Evolutionary conservation across 1,284 basidiomycete genomes (phyloP), one percentile per base, ranked within the genome.

Genomic region (Peniophora sp.): DNA sequence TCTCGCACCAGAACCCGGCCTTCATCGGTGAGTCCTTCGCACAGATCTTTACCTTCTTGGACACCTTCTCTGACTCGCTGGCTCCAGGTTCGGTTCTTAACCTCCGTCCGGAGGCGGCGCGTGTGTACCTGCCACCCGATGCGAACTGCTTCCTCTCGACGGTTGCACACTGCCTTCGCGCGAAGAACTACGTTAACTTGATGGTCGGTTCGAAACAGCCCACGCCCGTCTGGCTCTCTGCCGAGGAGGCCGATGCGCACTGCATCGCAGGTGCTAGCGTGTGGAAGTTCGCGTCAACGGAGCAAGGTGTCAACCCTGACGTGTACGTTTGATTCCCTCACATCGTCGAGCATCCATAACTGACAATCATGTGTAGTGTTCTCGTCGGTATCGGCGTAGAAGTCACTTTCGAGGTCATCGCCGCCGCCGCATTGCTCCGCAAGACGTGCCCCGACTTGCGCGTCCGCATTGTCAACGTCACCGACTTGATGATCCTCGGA

Each of bases 121-220:
- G 92, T 14, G 86, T 95, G 37, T 95, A 94, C 65, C 74, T 95
- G 34, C 91, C 92, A 0, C 88, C 91, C n/a, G 92, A 95, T 62
- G 85, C 87, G 34, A 94, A 95, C 66, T 88, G 86, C 59, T 83
- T 86, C 68, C 68, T 93, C 52, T 87, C 84, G 41, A 86, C 84
- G 20, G 75, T 93, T 52, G 79, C 85, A 3, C 92, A 95, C 67
- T 92, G 88, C 59, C 65, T 95, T 55, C 70, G 85, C 46, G 82
- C 88, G 24, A 89, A 87, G 72, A 86, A 92, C 68, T 92, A 92
- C 57, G 71, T 92, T 53, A 92, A 92, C 63, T 65, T 92, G 50
- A 86, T 95, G 73, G 89, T 93, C 35, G 90, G 88, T 34, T 87
- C 83, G 62, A 94, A 94, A 71, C 85, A 89, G 57, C 83, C 79